These are phyloP conservation scores for Harrya chromipes DNA, from an alignment of 768 basidiomycete species.

Conservation along the genomic window DNA sequence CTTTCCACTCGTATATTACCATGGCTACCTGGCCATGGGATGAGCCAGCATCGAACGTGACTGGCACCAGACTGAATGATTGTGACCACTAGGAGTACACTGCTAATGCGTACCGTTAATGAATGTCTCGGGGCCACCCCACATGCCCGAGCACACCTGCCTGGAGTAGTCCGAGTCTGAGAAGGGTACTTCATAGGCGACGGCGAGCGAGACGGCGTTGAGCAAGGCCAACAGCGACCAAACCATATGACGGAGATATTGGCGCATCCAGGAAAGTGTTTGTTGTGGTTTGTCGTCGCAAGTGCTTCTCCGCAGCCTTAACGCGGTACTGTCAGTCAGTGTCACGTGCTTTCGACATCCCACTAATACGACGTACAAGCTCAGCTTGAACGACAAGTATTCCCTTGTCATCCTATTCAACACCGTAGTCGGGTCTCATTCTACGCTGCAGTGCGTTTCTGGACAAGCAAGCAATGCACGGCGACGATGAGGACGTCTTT, in stretches of 20 bases:
- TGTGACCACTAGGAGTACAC: conserved; percentile 13
- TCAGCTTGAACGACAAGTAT: too few species aligned
- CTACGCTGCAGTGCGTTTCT: not conserved
- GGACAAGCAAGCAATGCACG: conserved; percentile 52
- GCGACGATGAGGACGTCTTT: conserved; percentile 87
- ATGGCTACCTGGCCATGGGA: conserved; percentile 89
- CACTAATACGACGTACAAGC: not conserved
- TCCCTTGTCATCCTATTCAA: conserved; percentile 1
- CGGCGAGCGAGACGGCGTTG: conserved; percentile 33
- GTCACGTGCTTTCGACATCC: conserved; percentile 26
- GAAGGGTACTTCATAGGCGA: conserved; percentile 63
- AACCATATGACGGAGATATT: conserved; percentile 15
- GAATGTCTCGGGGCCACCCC: conserved; percentile 70
- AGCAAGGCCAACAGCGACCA: conserved; percentile 23
- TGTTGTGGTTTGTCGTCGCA: conserved; percentile 28
- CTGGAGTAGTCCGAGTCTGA: conserved; percentile 77
- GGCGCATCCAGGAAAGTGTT: conserved; percentile 27
- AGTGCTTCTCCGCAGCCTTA: conserved; percentile 5
- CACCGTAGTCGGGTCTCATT: not conserved
- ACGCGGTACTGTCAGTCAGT: not conserved
- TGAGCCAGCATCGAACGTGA: conserved; percentile 65
- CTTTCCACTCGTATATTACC: conserved; percentile 95
- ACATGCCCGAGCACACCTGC: conserved; percentile 97
- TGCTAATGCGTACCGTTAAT: conserved; percentile 66
- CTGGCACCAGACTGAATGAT: conserved; percentile 34